These are phyloP conservation scores for Talaromyces sp. DNA, from an alignment of 2,329 filamentous ascomycete species.

Conservation along the genomic window DNA sequence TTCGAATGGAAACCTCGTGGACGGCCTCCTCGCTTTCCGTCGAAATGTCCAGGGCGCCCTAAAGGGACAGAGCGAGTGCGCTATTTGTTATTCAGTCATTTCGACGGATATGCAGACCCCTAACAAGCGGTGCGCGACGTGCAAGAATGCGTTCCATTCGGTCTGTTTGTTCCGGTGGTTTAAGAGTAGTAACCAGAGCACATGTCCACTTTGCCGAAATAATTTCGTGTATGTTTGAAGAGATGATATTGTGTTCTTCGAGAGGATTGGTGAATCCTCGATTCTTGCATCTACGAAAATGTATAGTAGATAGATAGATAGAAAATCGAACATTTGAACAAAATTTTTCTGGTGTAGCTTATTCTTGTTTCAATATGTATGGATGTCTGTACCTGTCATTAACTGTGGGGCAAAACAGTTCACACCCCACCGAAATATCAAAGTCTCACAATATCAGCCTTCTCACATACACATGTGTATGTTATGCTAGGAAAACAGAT, in stretches of 20 bases:
- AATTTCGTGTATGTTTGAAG: slow-evolving; percentile 63
- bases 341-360: not conserved
- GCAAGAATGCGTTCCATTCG: slow-evolving; percentile 89
- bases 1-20: slow-evolving; percentile 81
- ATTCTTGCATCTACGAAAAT: not conserved
- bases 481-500: not conserved
- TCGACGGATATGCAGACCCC: slow-evolving; percentile 84
- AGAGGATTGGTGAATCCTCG: not conserved
- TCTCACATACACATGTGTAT: not conserved
- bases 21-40: slow-evolving; percentile 80
- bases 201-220: slow-evolving; percentile 89
- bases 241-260: not conserved
- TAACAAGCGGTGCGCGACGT: slow-evolving; percentile 86
- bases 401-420: not conserved
- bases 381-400: not conserved
- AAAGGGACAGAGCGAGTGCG: slow-evolving; percentile 91
- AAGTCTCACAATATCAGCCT: slow-evolving; percentile 1
- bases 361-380: not conserved
- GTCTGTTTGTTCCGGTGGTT: slow-evolving; percentile 96
- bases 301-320: slow-evolving; percentile 16
- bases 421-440: slow-evolving; percentile 19
- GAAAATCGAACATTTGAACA: not conserved
- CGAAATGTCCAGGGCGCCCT: slow-evolving; percentile 83
- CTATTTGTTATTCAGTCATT: slow-evolving; percentile 95
- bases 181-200: slow-evolving; percentile 84